A percentile compares a stretch with the other conserved stretches of the same genome.
Evolutionary conservation across 345 rosid genomes (phyloP).

Genomic region (Salix viminalis): DNA sequence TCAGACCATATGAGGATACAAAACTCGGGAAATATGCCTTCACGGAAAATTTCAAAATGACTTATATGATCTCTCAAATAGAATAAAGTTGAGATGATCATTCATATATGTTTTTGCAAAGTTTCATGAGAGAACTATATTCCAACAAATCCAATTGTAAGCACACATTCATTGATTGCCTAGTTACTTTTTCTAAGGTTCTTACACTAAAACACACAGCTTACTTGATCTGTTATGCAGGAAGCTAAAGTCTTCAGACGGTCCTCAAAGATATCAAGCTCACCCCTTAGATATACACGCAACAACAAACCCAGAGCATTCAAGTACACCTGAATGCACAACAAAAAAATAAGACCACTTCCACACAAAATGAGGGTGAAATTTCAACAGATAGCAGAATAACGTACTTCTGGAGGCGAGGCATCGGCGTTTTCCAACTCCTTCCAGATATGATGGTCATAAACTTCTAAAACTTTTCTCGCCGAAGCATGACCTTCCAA

Average conservation of each 20-base stretch:
- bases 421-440: constrained; percentile 64
- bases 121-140: background rate
- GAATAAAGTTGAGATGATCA: background rate
- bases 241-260: constrained; percentile 49
- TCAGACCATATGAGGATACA: background rate
- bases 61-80: background rate
- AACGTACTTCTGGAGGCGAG: constrained; percentile 45
- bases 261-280: constrained; percentile 42
- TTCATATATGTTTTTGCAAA: constrained; percentile 1
- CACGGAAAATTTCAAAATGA: background rate
- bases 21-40: background rate
- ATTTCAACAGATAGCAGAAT: background rate
- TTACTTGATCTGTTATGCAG: constrained; percentile 51
- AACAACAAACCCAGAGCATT: constrained; percentile 71
- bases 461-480: constrained; percentile 53
- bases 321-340: constrained; percentile 58
- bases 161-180: background rate
- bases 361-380: background rate
- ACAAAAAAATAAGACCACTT: constrained; percentile 3
- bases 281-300: constrained; percentile 57
- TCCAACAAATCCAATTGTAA: background rate
- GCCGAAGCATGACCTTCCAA: constrained; percentile 79
- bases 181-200: background rate
- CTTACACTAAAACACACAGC: background rate
- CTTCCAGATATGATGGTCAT: constrained; percentile 69